Evolutionary conservation across 169 alveolate species (phyloP), one percentile per base, ranked within the genome.

Genomic region (Cryptosporidium viatorum): DNA sequence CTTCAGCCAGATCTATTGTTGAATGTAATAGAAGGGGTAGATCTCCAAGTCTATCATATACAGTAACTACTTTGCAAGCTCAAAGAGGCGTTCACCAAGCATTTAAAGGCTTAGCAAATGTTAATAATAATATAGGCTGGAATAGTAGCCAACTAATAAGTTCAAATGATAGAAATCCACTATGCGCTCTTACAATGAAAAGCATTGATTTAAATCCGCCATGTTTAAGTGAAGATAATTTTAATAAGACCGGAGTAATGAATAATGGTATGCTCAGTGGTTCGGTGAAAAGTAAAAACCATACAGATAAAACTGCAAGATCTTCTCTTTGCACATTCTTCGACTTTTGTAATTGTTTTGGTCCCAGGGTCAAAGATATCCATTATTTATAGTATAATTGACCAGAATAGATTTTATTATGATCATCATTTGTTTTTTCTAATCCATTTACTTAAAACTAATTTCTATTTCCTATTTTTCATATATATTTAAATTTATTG

Each of bases 41-140:
- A 62, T 80, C 89, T 9, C 89, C 89, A 21, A 80, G 89, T n/a
- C 69, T 80, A 2, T 80, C 89, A 23, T 80, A 80, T 65, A 80
- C 89, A 37, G 45, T 65, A 26, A 59, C 89, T 26, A 59, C 89
- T 29, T 62, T 80, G 50, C 73, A 62, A 43, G 60, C 73, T 37
- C 73, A 80, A 60, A 80, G 75, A 60, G 62, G 59, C 41, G 35
- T 16, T 41, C 59, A 62, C n/a, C 62, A 62, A 26, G 18, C 21
- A 16, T n/a, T 39, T 29, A 62, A 59, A 43, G 39, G 41, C 0
- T 62, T 26, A 21, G 12, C 35, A n/a, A 29, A 21, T 6, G 33
- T 10, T 48, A 51, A 29, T 16, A 80, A 23, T 18, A 80, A 39
- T 41, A 37, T 50, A 35, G 58, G 65, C 23, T 23, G 68, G 43